Percentiles rank a stretch among this genome's conserved stretches.
These are phyloP conservation scores for Mycena haematopus DNA, from an alignment of 768 basidiomycete genomes.

Conservation along the genomic window DNA sequence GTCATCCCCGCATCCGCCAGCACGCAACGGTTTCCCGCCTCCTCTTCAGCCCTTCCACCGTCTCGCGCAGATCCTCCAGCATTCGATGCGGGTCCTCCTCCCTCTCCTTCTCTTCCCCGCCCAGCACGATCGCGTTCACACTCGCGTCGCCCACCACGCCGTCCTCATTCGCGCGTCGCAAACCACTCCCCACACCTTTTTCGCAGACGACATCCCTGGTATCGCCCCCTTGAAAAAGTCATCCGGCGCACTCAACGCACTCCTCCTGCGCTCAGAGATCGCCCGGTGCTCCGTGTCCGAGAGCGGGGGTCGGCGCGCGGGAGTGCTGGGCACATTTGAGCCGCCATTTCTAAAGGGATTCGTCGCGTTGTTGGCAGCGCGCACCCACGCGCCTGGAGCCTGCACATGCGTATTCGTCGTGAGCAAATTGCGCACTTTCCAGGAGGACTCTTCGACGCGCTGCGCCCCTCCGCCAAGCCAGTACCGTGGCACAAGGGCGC, in stretches of 20 bases:
- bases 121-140: not conserved
- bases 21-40: conserved; percentile 38
- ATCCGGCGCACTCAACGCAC: conserved; percentile 29
- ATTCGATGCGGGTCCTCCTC: conserved; percentile 49
- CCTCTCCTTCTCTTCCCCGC: conserved; percentile 32
- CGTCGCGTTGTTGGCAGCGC: conserved; percentile 31
- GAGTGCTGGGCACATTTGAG: conserved; percentile 36
- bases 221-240: conserved; percentile 22
- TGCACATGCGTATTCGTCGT: conserved; percentile 42
- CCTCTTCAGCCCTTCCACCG: conserved; percentile 54
- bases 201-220: conserved; percentile 27
- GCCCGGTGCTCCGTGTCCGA: conserved; percentile 23
- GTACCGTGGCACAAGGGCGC: conserved; percentile 12
- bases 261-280: conserved; percentile 36
- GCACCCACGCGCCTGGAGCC: conserved; percentile 45
- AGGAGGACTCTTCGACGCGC: conserved; percentile 26
- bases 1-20: conserved; percentile 27
- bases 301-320: conserved; percentile 37
- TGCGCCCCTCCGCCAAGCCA: conserved; percentile 26
- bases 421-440: conserved; percentile 36
- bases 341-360: too few relatives aligned
- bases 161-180: conserved; percentile 13
- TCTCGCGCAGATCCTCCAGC: conserved; percentile 57
- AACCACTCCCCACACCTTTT: conserved; percentile 10
- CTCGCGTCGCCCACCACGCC: not conserved